phyloP scores from a whole-genome alignment of 202 grass and related monocot genomes.

The Hordeum pubiflorum region DNA sequence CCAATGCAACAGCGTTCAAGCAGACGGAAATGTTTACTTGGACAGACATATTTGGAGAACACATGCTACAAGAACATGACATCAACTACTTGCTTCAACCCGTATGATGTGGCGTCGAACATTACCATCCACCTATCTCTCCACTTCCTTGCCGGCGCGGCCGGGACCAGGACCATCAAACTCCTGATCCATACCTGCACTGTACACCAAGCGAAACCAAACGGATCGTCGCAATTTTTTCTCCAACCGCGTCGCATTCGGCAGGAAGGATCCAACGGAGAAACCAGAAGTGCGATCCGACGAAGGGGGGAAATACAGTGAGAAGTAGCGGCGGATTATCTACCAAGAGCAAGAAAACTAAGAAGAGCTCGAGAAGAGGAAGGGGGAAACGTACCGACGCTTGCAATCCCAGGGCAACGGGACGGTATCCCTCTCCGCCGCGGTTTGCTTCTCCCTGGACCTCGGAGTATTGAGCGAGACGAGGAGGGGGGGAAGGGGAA shows the following conservation, averaged over 20 bases:
- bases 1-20: neutral
- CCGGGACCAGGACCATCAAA: neutral
- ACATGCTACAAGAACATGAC: too few relatives aligned
- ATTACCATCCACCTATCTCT: neutral
- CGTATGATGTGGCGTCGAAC: neutral
- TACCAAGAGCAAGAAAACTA: neutral
- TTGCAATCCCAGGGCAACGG: neutral
- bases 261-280: neutral
- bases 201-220: neutral
- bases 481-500: neutral
- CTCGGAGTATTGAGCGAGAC: neutral
- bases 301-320: neutral
- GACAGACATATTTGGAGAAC: neutral
- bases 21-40: neutral
- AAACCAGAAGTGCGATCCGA: neutral
- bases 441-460: neutral
- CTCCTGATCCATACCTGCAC: neutral
- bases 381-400: too few relatives aligned
- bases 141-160: neutral
- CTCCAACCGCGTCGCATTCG: neutral
- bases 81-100: neutral
- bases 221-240: neutral
- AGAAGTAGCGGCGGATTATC: neutral
- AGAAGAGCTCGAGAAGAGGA: neutral
- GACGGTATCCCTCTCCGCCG: neutral